Base-by-base conservation (phyloP, 306 rosid genomes). In the Oemleria cerasiformis region DNA sequence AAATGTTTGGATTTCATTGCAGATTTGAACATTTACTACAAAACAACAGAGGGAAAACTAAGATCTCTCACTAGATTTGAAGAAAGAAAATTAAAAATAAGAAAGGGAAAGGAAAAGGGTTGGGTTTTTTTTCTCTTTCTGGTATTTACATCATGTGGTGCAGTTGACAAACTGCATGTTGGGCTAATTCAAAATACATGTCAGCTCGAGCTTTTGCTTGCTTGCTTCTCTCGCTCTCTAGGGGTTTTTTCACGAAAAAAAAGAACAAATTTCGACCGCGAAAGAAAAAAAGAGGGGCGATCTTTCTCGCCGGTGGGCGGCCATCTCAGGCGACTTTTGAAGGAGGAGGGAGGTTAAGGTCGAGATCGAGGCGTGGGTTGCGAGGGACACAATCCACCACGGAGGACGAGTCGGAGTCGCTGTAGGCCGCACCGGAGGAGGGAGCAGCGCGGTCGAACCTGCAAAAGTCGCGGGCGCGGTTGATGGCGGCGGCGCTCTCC, bases 261-360 rank as follows among this genome's bases (percentile, higher is more conserved):
- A 13, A 9, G 48, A 49, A 51, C 15, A 42, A 14, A 39, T 34
- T 41, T 57, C 3, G 10, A 51, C 16, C 30, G 36, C 9, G 61
- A 4, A 8, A 36, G 9, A 0, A 56, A 77, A 80, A 68, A 42
- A 0, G 0, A 42, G 69, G 69, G 61, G 4, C 68, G 66, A 39
- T 61, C 71, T 78, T 38, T 4, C n/a, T 30, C 23, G 70, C 64
- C 16, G 63, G 8, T 2, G 5, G 57, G 57, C 23, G 4, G 68
- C 58, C 36, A 51, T 51, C 60, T 86, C 81, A 92, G 3, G 86
- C 92, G 48, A 76, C 89, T 67, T 87, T 96, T 6, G 86, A 77
- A 0, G 85, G 89, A 0, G 97, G 92, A 7, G 90, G 85, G 11
- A 74, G 77, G 72, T 92, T 92, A 5, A 92, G 97, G 62, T 92